A percentile compares a stretch with the other conserved stretches of the same genome.
Conservation (phyloP, 176 grass and related monocot species). For the Saccharum spontaneum region DNA sequence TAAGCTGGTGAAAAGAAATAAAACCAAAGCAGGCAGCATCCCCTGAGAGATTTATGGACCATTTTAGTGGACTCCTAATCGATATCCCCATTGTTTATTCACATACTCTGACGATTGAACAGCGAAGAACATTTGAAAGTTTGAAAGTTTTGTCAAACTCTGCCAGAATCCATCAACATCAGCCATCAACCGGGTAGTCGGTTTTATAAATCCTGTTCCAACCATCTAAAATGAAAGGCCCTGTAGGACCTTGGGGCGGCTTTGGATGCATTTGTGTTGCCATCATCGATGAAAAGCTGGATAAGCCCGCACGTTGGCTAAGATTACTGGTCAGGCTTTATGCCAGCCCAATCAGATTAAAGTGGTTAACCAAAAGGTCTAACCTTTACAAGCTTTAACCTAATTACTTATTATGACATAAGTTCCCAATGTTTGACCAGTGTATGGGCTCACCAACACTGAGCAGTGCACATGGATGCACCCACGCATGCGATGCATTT, state of each 20-base stretch:
- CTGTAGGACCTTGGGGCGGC: constrained; percentile 33
- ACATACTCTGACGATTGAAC: constrained; percentile 3
- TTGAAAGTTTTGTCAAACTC: neutral
- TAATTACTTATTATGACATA: constrained; percentile 26
- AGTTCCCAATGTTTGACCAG: constrained; percentile 62
- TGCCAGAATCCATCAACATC: constrained; percentile 24
- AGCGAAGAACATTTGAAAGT: neutral
- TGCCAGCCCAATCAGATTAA: constrained; percentile 56
- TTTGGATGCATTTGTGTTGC: constrained; percentile 42
- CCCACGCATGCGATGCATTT: constrained; percentile 33
- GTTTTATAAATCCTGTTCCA: constrained; percentile 32
- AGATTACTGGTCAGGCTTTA: constrained; percentile 50
- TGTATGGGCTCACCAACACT: constrained; percentile 36
- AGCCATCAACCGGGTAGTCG: neutral
- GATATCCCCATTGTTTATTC: neutral
- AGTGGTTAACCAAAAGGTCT: constrained; percentile 45
- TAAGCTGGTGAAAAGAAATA: too few relatives aligned
- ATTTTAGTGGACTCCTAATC: neutral
- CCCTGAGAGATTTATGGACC: neutral
- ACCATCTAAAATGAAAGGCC: constrained; percentile 38
- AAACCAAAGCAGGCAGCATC: too few relatives aligned
- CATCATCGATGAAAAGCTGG: constrained; percentile 53
- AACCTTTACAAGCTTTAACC: constrained; percentile 44
- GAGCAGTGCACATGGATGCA: constrained; percentile 36
- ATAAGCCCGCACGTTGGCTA: constrained; percentile 46